Conservation (phyloP, 2,329 filamentous ascomycete genomes). For the Colletotrichum cereale region DNA sequence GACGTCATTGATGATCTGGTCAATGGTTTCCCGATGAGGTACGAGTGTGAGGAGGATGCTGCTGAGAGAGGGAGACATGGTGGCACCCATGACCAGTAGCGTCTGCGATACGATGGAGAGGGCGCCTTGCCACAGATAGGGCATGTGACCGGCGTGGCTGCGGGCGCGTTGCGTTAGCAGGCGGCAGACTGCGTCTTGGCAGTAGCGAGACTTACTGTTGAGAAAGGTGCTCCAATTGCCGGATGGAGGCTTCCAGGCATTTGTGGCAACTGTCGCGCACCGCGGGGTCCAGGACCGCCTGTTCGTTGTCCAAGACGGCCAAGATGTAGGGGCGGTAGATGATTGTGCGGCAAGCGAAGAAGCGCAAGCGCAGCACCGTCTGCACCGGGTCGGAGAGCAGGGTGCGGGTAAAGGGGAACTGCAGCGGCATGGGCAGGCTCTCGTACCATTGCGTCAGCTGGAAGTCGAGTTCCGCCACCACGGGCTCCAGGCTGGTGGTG, state of each 20-base stretch:
- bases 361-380: slow-evolving; percentile 82
- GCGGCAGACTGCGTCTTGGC: neutral
- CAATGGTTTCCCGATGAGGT: slow-evolving; percentile 71
- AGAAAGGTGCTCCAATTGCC: slow-evolving; percentile 82
- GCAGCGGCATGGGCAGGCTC: slow-evolving; percentile 78
- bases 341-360: slow-evolving; percentile 88
- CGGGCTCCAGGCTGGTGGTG: slow-evolving; percentile 79
- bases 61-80: slow-evolving; percentile 80
- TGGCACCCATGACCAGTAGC: slow-evolving; percentile 85
- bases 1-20: slow-evolving; percentile 83
- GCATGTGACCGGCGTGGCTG: slow-evolving; percentile 85
- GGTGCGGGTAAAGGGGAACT: slow-evolving; percentile 79
- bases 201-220: slow-evolving; percentile 71
- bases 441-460: slow-evolving; percentile 90
- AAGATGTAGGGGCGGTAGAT: slow-evolving; percentile 88
- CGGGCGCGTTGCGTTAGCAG: slow-evolving; percentile 51
- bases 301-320: slow-evolving; percentile 83
- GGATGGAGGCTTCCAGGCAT: slow-evolving; percentile 83
- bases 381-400: slow-evolving; percentile 80
- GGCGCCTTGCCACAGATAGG: slow-evolving; percentile 88
- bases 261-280: slow-evolving; percentile 85
- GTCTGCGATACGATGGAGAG: slow-evolving; percentile 87
- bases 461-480: slow-evolving; percentile 84
- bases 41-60: slow-evolving; percentile 71
- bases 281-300: slow-evolving; percentile 75